These are phyloP conservation scores for Xylaria venustula DNA, from an alignment of 495 filamentous ascomycete species.

Conservation along the genomic window DNA sequence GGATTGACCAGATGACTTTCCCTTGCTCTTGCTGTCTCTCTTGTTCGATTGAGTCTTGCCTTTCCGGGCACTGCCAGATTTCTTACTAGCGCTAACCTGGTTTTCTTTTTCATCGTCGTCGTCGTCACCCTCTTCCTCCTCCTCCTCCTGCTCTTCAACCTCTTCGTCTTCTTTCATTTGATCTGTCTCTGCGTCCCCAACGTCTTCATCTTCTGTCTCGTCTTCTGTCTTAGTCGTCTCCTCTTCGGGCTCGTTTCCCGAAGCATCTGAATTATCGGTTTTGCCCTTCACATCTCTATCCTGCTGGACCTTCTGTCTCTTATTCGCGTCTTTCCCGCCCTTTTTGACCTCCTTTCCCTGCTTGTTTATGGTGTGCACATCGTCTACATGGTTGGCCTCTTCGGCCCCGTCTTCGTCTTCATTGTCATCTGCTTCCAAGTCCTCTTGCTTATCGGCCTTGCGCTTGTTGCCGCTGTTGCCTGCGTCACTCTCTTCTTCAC, in stretches of 20 bases:
- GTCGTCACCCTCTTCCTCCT: background rate
- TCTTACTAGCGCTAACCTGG: background rate
- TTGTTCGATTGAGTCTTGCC: background rate
- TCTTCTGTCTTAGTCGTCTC: conserved; percentile 9
- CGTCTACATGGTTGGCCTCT: conserved; percentile 15
- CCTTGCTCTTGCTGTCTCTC: background rate
- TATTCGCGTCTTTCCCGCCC: conserved; percentile 29
- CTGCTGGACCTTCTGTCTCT: conserved; percentile 22
- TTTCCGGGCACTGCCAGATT: background rate
- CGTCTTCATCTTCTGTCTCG: background rate
- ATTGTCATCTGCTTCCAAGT: background rate
- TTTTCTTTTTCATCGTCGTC: background rate
- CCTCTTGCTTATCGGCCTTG: conserved; percentile 18
- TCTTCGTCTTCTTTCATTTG: background rate
- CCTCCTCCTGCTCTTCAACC: no score
- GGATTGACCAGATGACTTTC: background rate
- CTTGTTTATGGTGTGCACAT: conserved; percentile 34
- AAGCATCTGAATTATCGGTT: conserved; percentile 14
- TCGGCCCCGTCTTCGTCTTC: conserved; percentile 2
- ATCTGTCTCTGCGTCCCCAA: conserved; percentile 4
- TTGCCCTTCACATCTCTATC: conserved; percentile 12
- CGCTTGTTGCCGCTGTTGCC: conserved; percentile 18
- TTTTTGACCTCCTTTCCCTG: conserved; percentile 38
- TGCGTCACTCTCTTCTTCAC: conserved; percentile 21
- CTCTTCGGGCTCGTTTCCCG: conserved; percentile 6